phyloP scores from a whole-genome alignment of 1,284 basidiomycete genomes.

The Irpex sp. region DNA sequence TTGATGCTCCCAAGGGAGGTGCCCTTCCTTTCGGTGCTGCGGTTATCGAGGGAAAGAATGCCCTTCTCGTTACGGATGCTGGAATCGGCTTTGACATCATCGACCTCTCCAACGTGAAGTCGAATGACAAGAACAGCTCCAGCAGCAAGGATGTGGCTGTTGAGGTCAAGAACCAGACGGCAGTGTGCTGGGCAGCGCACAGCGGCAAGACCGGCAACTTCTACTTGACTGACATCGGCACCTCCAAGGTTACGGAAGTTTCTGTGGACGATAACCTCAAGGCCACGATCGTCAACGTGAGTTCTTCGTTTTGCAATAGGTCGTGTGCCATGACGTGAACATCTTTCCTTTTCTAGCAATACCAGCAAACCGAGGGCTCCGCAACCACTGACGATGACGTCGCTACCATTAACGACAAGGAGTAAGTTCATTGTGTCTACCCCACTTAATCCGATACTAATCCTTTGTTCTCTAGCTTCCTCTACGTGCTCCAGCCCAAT shows the following conservation, averaged over 20 bases:
- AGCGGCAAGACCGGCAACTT: slow-evolving; percentile 44
- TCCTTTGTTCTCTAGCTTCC: slow-evolving; percentile 16
- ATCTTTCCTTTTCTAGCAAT: slow-evolving; percentile 14
- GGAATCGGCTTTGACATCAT: slow-evolving; percentile 29
- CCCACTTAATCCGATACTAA: neutral
- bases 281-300: slow-evolving; percentile 39
- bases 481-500: slow-evolving; percentile 26
- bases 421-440: slow-evolving; percentile 19
- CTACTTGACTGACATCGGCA: slow-evolving; percentile 45
- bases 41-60: slow-evolving; percentile 28
- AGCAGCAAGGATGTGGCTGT: slow-evolving; percentile 19
- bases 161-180: slow-evolving; percentile 37
- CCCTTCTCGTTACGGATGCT: slow-evolving; percentile 31
- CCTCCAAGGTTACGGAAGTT: slow-evolving; percentile 41
- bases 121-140: neutral
- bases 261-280: slow-evolving; percentile 41
- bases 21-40: slow-evolving; percentile 31
- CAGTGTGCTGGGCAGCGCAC: slow-evolving; percentile 47
- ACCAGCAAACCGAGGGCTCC: slow-evolving; percentile 21
- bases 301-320: neutral
- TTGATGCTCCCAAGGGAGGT: slow-evolving; percentile 22
- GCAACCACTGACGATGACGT: slow-evolving; percentile 27
- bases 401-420: slow-evolving; percentile 25
- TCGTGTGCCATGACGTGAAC: neutral
- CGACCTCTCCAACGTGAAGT: slow-evolving; percentile 19